Conservation (phyloP, 225 moss, liverwort and hornwort genomes). For the Rhytidiadelphus loreus region DNA sequence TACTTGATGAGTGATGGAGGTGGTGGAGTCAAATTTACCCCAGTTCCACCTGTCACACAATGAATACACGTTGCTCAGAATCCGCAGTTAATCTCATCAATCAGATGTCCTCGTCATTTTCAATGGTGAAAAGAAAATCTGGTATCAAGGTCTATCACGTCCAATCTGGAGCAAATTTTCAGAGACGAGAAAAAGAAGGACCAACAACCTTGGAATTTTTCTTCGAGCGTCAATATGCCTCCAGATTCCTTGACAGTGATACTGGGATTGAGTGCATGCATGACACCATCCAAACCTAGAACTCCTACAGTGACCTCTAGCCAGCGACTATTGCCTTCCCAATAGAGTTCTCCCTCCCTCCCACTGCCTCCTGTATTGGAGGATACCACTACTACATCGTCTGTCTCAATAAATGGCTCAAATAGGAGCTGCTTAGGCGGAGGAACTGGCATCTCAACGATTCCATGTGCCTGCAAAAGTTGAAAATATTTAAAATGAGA, state of each 20-base stretch:
- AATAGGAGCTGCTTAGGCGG: slow-evolving; percentile 49
- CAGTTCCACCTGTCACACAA: slow-evolving; percentile 76
- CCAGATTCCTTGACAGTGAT: slow-evolving; percentile 96
- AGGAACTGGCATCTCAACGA: slow-evolving; percentile 84
- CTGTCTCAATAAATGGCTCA: slow-evolving; percentile 84
- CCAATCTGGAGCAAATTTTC: neutral
- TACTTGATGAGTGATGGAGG: slow-evolving; percentile 68
- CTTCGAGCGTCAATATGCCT: slow-evolving; percentile 80
- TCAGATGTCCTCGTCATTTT: neutral
- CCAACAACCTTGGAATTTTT: slow-evolving; percentile 83
- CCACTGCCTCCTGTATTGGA: neutral
- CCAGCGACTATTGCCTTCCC: slow-evolving; percentile 89
- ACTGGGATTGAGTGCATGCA: slow-evolving; percentile 85
- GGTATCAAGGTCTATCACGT: neutral
- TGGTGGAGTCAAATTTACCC: slow-evolving; percentile 96
- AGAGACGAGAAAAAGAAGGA: neutral
- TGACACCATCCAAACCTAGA: slow-evolving; percentile 45
- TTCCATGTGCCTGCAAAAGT: slow-evolving; percentile 59
- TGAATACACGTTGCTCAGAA: neutral
- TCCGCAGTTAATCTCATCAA: neutral
- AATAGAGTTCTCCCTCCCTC: slow-evolving; percentile 33
- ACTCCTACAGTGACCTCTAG: slow-evolving; percentile 94
- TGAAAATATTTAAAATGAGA: neutral
- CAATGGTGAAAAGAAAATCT: neutral
- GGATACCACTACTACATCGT: slow-evolving; percentile 63